A percentile compares a stretch with the other conserved stretches of the same genome.
These are phyloP conservation scores for Aegilops longissima DNA, from an alignment of 176 grass and related monocot species.

Conservation along the genomic window DNA sequence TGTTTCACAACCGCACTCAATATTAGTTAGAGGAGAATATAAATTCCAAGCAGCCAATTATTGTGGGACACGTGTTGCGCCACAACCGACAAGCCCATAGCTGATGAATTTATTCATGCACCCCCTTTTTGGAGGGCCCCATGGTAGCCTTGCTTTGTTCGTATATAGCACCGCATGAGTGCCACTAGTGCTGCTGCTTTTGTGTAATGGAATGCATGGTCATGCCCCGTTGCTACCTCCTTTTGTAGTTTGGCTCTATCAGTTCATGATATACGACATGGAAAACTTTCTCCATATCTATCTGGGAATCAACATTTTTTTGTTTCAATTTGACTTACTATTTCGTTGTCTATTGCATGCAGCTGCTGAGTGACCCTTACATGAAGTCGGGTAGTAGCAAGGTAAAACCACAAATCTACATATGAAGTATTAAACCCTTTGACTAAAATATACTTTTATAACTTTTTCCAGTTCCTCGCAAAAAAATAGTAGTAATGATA, in stretches of 20 bases:
- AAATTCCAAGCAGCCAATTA: constrained; percentile 18
- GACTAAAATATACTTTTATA: background rate
- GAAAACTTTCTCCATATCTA: constrained; percentile 24
- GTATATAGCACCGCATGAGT: constrained; percentile 46
- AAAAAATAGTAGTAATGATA: background rate
- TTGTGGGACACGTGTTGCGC: background rate
- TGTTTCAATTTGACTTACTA: constrained; percentile 5
- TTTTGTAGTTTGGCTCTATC: constrained; percentile 36
- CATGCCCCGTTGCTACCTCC: constrained; percentile 21
- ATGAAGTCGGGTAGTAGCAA: constrained; percentile 73
- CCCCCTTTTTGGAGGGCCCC: background rate
- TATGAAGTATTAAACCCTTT: background rate
- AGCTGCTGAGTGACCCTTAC: constrained; percentile 93
- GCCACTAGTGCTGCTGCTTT: constrained; percentile 51
- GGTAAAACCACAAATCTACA: constrained; percentile 27
- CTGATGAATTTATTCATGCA: constrained; percentile 18
- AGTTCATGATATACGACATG: constrained; percentile 24
- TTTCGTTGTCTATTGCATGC: constrained; percentile 42
- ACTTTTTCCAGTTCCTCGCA: background rate
- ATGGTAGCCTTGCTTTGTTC: constrained; percentile 26
- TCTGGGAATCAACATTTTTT: background rate
- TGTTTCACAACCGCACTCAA: background rate
- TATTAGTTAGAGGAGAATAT: constrained; percentile 8
- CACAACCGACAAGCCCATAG: background rate
- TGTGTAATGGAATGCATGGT: constrained; percentile 66